Evolutionary conservation across 352 stramenopile species (phyloP).

Genomic region (Peronospora farinosa): DNA sequence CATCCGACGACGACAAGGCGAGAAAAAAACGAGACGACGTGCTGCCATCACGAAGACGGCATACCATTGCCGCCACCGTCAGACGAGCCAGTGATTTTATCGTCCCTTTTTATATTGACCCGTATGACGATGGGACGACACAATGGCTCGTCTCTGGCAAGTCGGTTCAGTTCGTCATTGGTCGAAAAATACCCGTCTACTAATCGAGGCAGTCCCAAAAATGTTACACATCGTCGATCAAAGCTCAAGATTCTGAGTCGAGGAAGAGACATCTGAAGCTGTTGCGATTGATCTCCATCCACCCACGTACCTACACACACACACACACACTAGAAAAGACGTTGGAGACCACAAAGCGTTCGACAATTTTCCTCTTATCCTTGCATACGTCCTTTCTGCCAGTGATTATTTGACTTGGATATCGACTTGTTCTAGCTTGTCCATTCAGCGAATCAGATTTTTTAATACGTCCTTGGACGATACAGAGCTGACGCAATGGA

Average conservation of each 20-base stretch:
- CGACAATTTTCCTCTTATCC: neutral
- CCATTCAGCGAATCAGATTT: neutral
- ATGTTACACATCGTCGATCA: conserved; percentile 11
- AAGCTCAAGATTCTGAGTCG: neutral
- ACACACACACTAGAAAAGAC: conserved; percentile 12
- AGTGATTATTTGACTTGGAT: neutral
- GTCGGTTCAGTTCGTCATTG: conserved; percentile 14
- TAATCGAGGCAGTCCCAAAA: neutral
- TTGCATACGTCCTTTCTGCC: neutral
- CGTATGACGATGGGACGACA: conserved; percentile 11
- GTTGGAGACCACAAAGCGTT: neutral
- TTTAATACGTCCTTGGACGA: neutral
- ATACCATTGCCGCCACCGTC: too few species aligned
- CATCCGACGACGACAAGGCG: neutral
- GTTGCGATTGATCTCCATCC: too few species aligned
- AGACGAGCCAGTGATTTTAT: too few species aligned
- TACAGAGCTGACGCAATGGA: neutral
- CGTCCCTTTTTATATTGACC: neutral
- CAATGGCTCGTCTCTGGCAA: neutral
- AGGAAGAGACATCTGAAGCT: too few species aligned
- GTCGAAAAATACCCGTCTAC: too few species aligned
- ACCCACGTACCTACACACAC: too few species aligned
- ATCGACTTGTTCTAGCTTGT: too few species aligned
- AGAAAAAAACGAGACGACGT: too few species aligned
- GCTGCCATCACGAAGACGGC: too few species aligned